Conservation (phyloP, 129 eudicot species). For the Deinandra increscens region DNA sequence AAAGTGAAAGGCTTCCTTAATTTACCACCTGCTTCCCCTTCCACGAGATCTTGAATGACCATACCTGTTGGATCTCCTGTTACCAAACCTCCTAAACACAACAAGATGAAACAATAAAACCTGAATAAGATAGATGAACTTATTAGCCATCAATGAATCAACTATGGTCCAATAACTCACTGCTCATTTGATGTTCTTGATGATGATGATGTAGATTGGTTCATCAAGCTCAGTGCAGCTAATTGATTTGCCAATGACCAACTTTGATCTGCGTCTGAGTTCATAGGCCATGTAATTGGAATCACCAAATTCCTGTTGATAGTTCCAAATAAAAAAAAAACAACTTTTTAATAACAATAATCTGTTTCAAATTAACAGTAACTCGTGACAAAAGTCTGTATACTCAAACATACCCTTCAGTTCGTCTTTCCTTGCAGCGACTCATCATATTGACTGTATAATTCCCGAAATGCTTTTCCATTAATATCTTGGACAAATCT, state of each 20-base stretch:
- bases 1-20: not conserved
- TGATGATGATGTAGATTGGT: conserved; percentile 14
- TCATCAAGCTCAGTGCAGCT: conserved; percentile 28
- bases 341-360: not conserved
- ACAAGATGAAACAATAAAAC: not conserved
- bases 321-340: not conserved
- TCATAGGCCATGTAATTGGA: conserved; percentile 56
- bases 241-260: conserved; percentile 33
- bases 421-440: conserved; percentile 40
- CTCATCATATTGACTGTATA: conserved; percentile 36
- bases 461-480: conserved; percentile 34
- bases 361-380: not conserved
- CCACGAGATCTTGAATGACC: conserved; percentile 22
- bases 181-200: conserved; percentile 11
- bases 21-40: conserved; percentile 21
- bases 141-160: not conserved
- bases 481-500: conserved; percentile 34
- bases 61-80: conserved; percentile 7
- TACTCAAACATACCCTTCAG: conserved; percentile 48
- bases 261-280: conserved; percentile 27
- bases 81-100: conserved; percentile 23
- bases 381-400: not conserved
- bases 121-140: not conserved
- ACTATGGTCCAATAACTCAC: conserved; percentile 32
- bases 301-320: conserved; percentile 46